A percentile compares a stretch with the other conserved stretches of the same genome.
These are phyloP conservation scores for Scutellaria barbata DNA, from an alignment of 257 asterid genomes.

Conservation along the genomic window DNA sequence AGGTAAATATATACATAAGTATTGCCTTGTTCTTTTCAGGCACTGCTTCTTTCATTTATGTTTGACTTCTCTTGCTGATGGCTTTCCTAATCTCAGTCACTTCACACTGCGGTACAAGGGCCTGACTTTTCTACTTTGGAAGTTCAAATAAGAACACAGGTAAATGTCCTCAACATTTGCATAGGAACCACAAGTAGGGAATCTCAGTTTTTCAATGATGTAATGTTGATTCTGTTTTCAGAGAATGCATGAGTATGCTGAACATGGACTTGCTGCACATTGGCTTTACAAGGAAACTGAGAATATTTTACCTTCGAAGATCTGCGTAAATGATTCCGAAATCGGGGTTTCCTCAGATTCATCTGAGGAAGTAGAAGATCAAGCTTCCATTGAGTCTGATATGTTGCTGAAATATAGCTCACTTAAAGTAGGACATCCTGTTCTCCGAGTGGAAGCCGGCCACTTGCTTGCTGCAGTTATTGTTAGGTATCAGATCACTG, in stretches of 20 bases:
- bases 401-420: slow-evolving; percentile 56
- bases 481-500: slow-evolving; percentile 62
- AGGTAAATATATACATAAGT: slow-evolving; percentile 48
- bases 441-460: slow-evolving; percentile 95
- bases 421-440: slow-evolving; percentile 92
- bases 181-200: slow-evolving; percentile 3
- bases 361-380: slow-evolving; percentile 61
- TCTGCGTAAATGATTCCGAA: slow-evolving; percentile 51
- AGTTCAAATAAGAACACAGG: slow-evolving; percentile 98
- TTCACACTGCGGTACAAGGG: slow-evolving; percentile 95
- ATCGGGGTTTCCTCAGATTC: slow-evolving; percentile 45
- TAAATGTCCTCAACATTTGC: slow-evolving; percentile 30
- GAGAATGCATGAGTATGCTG: slow-evolving; percentile 99
- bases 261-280: slow-evolving; percentile 98
- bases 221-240: slow-evolving; percentile 30
- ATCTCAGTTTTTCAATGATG: slow-evolving; percentile 19
- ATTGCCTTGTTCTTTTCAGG: not conserved
- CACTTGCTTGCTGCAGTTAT: slow-evolving; percentile 94
- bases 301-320: slow-evolving; percentile 58
- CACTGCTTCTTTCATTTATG: slow-evolving; percentile 14
- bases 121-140: slow-evolving; percentile 90
- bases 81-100: slow-evolving; percentile 62
- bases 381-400: slow-evolving; percentile 57
- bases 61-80: slow-evolving; percentile 42
- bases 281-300: slow-evolving; percentile 97